Evolutionary conservation across 1,284 basidiomycete species (phyloP).

Genomic region (Fomitopsis palustris): DNA sequence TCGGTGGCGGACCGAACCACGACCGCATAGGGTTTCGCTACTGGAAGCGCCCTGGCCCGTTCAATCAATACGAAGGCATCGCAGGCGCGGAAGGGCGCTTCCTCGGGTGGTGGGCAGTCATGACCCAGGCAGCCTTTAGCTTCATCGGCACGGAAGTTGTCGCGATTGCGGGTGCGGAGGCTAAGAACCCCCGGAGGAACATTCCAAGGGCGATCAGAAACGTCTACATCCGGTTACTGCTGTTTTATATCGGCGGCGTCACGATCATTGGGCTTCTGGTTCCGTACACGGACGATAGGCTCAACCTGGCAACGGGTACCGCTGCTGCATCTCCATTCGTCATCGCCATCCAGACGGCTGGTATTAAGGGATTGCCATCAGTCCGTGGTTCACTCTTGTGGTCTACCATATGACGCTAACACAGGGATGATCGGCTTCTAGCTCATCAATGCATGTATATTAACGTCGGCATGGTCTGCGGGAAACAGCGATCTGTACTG

Average conservation of each 20-base stretch:
- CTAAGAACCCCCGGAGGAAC: slow-evolving; percentile 30
- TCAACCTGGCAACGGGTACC: slow-evolving; percentile 51
- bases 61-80: slow-evolving; percentile 54
- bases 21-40: slow-evolving; percentile 36
- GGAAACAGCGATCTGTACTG: slow-evolving; percentile 83
- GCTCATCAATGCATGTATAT: slow-evolving; percentile 84
- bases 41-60: slow-evolving; percentile 67
- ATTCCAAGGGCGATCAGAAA: slow-evolving; percentile 43
- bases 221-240: slow-evolving; percentile 50
- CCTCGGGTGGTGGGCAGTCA: slow-evolving; percentile 64
- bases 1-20: slow-evolving; percentile 59
- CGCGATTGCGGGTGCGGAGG: slow-evolving; percentile 41
- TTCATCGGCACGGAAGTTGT: slow-evolving; percentile 86
- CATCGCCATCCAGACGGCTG: slow-evolving; percentile 71
- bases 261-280: slow-evolving; percentile 76
- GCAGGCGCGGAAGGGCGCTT: slow-evolving; percentile 60
- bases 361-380: slow-evolving; percentile 67
- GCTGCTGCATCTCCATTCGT: slow-evolving; percentile 84
- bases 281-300: slow-evolving; percentile 56
- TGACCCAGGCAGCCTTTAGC: slow-evolving; percentile 80
- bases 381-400: slow-evolving; percentile 8
- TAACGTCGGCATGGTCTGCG: slow-evolving; percentile 86
- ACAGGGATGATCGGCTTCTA: slow-evolving; percentile 19
- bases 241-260: slow-evolving; percentile 30
- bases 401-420: not conserved